These are phyloP conservation scores for Pythium utonaiense DNA, from an alignment of 352 stramenopile species.

Conservation along the genomic window DNA sequence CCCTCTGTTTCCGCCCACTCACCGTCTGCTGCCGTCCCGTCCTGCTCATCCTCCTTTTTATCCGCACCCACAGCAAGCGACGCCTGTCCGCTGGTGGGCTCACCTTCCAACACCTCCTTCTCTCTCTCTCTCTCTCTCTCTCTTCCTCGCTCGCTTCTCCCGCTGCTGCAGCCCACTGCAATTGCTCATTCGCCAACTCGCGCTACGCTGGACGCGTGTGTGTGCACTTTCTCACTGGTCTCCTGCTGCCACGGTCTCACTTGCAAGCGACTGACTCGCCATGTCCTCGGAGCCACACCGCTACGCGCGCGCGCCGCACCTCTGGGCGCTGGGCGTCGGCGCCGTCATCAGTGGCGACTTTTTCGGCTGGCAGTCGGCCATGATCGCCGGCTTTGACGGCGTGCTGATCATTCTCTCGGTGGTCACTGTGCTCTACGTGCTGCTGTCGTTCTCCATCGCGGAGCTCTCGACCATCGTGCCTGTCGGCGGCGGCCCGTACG, in stretches of 20 bases:
- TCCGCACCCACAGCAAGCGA: background rate
- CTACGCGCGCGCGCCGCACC: slow-evolving; percentile 54
- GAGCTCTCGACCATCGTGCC: slow-evolving; percentile 59
- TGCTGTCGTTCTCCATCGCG: slow-evolving; percentile 70
- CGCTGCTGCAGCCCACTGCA: background rate
- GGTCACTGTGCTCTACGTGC: slow-evolving; percentile 59
- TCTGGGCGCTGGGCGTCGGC: slow-evolving; percentile 66
- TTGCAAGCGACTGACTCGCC: too few species aligned
- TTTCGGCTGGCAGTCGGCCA: slow-evolving; percentile 65
- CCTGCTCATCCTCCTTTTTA: background rate
- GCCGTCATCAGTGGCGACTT: slow-evolving; percentile 69
- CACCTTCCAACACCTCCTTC: too few species aligned
- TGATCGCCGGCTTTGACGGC: slow-evolving; percentile 62
- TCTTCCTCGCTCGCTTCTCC: background rate
- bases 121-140: background rate
- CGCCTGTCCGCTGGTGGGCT: background rate
- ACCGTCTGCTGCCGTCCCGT: background rate
- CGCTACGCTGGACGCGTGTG: background rate
- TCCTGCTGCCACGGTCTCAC: background rate
- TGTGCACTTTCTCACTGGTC: too few species aligned
- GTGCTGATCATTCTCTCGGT: slow-evolving; percentile 54
- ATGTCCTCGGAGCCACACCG: slow-evolving; percentile 33
- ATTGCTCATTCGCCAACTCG: slow-evolving; percentile 13
- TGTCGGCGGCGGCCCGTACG: slow-evolving; percentile 57
- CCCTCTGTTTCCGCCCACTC: background rate